Evolutionary conservation across 2,329 filamentous ascomycete species (phyloP), one percentile per base, ranked within the genome.

Genomic region (Aspergillus brunneoviolaceus): DNA sequence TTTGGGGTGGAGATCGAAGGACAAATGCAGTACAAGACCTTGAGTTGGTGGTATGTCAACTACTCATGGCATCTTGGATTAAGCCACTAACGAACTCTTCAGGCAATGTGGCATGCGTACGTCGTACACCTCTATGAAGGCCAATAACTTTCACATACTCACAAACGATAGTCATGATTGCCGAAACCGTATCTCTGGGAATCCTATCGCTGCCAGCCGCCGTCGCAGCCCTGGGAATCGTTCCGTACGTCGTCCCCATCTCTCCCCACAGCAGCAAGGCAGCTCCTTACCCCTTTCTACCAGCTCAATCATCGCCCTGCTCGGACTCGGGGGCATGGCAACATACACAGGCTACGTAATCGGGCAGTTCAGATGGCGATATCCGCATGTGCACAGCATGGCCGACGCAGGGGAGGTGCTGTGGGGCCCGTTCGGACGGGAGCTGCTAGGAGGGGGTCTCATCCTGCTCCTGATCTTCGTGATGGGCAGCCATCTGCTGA

Each of bases 401-500:
- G 85, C 86, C 45, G 89, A 91, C 66, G 88, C 86, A 14, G 88
- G 87, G 0, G 77, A 82, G 49, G 76, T 90, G 58, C 79, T 91
- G 58, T 79, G 83, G 65, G 89, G 89, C n/a, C 77, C 75, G 9
- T 75, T 85, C 29, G 87, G 86, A 2, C 84, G 86, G 62, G 85
- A 88, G 68, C 61, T 91, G 48, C 78, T 89, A 35, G 86, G 85
- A 27, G 74, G 79, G 60, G 86, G 84, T 65, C 87, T 89, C 65
- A 74, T 83, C 2, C 73, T 90, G 16, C 84, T 90, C 69, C 76
- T 90, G 39, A 78, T 88, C 60, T 89, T 91, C 76, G 83, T 89
- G 61, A 86, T 88, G 73, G 87, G 83, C 29, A 89, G 87, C 19
- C 89, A 91, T 73, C 82, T 89, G 55, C 76, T 90, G 60, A 89